Evolutionary conservation across 495 filamentous ascomycete species (phyloP).

Genomic region (Haplographium delicatum): DNA sequence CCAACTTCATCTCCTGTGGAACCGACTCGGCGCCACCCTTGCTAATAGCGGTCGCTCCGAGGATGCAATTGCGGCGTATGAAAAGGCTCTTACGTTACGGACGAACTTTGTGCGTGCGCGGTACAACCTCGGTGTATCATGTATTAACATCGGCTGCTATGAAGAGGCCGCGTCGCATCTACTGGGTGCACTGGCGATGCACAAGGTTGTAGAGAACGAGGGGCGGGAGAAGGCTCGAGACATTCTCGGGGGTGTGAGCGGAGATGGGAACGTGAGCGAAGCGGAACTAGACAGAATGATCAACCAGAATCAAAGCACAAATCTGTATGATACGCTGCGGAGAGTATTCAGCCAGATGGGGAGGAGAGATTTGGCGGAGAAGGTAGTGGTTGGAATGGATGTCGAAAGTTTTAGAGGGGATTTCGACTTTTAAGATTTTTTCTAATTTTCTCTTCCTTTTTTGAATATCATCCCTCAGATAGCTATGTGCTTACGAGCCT

Average conservation of each 20-base stretch:
- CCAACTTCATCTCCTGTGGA: slow-evolving; percentile 93
- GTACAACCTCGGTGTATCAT: slow-evolving; percentile 93
- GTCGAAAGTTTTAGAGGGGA: slow-evolving; percentile 74
- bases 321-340: slow-evolving; percentile 86
- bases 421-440: slow-evolving; percentile 50
- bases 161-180: slow-evolving; percentile 90
- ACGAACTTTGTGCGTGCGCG: slow-evolving; percentile 95
- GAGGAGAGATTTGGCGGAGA: slow-evolving; percentile 76
- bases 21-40: slow-evolving; percentile 91
- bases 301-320: slow-evolving; percentile 90
- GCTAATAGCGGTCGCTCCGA: slow-evolving; percentile 90
- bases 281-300: slow-evolving; percentile 74
- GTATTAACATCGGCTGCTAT: slow-evolving; percentile 96
- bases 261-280: slow-evolving; percentile 46
- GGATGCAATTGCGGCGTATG: slow-evolving; percentile 95
- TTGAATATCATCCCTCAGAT: too few relatives aligned
- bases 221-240: slow-evolving; percentile 76
- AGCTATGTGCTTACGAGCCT: too few relatives aligned
- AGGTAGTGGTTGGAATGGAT: slow-evolving; percentile 84
- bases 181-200: slow-evolving; percentile 92
- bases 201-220: slow-evolving; percentile 85
- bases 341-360: slow-evolving; percentile 95
- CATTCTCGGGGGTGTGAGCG: slow-evolving; percentile 51
- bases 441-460: too few relatives aligned
- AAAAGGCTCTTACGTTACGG: slow-evolving; percentile 79